These are phyloP conservation scores for Coemansia sp. DNA, from an alignment of 192 early-diverging fungal species.

Conservation along the genomic window DNA sequence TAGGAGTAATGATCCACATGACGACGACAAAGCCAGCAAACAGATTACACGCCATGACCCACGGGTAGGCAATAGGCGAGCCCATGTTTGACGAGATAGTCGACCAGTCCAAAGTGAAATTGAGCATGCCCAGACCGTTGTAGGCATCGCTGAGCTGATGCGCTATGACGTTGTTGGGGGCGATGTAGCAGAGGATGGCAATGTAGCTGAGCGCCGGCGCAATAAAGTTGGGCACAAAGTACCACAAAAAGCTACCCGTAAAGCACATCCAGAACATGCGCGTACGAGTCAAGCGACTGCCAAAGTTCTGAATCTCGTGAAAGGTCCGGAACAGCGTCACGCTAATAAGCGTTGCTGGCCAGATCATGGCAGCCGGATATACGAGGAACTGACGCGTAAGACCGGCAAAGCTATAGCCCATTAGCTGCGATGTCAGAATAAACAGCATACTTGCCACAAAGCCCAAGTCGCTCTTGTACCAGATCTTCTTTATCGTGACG, in stretches of 20 bases:
- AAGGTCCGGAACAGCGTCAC: slow-evolving; percentile 79
- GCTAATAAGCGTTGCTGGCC: slow-evolving; percentile 78
- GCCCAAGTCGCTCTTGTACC: slow-evolving; percentile 73
- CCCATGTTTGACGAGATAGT: slow-evolving; percentile 59
- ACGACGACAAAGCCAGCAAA: slow-evolving; percentile 70
- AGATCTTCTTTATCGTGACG: slow-evolving; percentile 68
- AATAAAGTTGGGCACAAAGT: slow-evolving; percentile 67
- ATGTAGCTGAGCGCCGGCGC: slow-evolving; percentile 70
- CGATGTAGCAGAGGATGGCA: slow-evolving; percentile 64
- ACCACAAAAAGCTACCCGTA: slow-evolving; percentile 56
- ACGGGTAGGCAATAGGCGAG: slow-evolving; percentile 76
- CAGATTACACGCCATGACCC: slow-evolving; percentile 70
- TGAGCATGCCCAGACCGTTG: slow-evolving; percentile 70
- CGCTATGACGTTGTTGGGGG: slow-evolving; percentile 47
- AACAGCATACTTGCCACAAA: slow-evolving; percentile 66
- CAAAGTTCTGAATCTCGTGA: slow-evolving; percentile 68
- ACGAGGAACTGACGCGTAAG: slow-evolving; percentile 78
- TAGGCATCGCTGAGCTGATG: slow-evolving; percentile 54
- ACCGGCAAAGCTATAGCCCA: slow-evolving; percentile 73
- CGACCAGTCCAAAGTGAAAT: slow-evolving; percentile 78
- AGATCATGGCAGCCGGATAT: slow-evolving; percentile 82
- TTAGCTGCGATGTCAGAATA: slow-evolving; percentile 69
- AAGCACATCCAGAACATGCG: slow-evolving; percentile 59
- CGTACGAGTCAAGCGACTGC: slow-evolving; percentile 57
- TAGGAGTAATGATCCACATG: slow-evolving; percentile 77